Evolutionary conservation across 1,284 basidiomycete genomes (phyloP).

Genomic region (Tilletia indica): DNA sequence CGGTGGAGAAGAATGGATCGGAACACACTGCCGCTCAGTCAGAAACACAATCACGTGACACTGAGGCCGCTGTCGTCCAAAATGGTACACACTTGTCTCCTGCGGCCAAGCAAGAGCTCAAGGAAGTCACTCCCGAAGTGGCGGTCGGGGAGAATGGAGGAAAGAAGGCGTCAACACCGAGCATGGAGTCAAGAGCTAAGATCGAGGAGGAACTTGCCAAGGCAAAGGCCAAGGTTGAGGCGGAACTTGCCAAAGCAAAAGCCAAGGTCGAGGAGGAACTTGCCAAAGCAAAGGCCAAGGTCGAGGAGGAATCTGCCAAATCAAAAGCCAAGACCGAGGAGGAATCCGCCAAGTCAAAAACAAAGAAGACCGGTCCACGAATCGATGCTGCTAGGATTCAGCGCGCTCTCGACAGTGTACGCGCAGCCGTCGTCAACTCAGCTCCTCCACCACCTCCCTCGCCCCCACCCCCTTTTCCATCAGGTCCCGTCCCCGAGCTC

Average conservation of each 20-base stretch:
- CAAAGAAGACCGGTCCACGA: neutral
- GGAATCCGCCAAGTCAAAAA: neutral
- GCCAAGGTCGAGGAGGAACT: neutral
- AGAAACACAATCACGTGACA: neutral
- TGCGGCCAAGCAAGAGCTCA: too few species aligned
- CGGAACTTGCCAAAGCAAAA: neutral
- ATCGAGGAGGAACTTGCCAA: neutral
- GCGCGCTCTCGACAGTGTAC: conserved; percentile 7
- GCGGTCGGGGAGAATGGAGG: too few species aligned
- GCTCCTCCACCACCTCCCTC: conserved; percentile 10
- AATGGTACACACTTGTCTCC: neutral
- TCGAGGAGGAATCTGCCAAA: neutral
- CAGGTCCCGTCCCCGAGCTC: conserved; percentile 2
- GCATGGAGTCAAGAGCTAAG: too few species aligned
- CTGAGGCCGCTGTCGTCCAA: neutral
- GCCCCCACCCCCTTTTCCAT: conserved; percentile 2
- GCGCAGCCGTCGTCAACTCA: neutral
- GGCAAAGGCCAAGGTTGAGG: neutral
- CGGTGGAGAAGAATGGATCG: neutral
- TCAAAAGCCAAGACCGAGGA: neutral
- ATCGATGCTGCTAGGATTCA: conserved; percentile 10
- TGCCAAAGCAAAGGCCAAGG: neutral
- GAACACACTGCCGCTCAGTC: neutral
- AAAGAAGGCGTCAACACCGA: too few species aligned
- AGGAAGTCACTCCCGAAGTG: too few species aligned